These are phyloP conservation scores for Hygrophorus pudorinus DNA, from an alignment of 768 basidiomycete species.

Conservation along the genomic window DNA sequence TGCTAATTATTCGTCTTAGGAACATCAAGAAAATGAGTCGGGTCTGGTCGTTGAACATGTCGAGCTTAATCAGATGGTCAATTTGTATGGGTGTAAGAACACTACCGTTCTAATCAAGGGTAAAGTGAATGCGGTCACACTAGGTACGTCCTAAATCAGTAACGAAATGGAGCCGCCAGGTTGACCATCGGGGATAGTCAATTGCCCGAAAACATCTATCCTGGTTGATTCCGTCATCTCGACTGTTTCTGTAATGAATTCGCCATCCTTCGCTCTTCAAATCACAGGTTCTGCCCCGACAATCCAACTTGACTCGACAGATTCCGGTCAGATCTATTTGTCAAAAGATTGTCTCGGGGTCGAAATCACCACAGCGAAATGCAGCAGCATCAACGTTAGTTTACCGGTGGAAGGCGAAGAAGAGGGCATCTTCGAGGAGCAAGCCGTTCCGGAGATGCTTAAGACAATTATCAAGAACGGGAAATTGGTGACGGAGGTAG, in stretches of 20 bases:
- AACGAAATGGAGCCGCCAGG: not conserved
- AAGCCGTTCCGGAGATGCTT: conserved; percentile 92
- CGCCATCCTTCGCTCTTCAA: conserved; percentile 89
- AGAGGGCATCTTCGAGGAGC: conserved; percentile 86
- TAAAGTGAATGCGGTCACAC: conserved; percentile 89
- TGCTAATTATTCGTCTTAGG: conserved; percentile 37
- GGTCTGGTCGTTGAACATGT: conserved; percentile 64
- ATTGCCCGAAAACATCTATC: conserved; percentile 80
- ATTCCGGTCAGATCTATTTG: conserved; percentile 91
- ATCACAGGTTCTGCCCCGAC: conserved; percentile 87
- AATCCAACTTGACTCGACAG: conserved; percentile 88
- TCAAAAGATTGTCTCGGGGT: conserved; percentile 66
- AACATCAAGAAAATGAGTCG: conserved; percentile 82
- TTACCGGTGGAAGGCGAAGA: conserved; percentile 82
- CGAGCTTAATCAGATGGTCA: conserved; percentile 75
- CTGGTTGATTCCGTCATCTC: conserved; percentile 93
- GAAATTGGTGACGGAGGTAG: conserved; percentile 78
- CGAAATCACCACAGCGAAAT: conserved; percentile 92
- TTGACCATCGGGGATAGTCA: conserved; percentile 38
- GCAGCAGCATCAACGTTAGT: conserved; percentile 85
- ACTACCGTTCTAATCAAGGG: conserved; percentile 77
- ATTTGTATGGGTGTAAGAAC: conserved; percentile 86
- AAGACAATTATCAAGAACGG: conserved; percentile 74
- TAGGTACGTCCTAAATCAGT: conserved; percentile 43
- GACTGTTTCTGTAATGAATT: conserved; percentile 77